phyloP scores from a whole-genome alignment of 2,329 filamentous ascomycete species.

The Pseudocercospora vitis region DNA sequence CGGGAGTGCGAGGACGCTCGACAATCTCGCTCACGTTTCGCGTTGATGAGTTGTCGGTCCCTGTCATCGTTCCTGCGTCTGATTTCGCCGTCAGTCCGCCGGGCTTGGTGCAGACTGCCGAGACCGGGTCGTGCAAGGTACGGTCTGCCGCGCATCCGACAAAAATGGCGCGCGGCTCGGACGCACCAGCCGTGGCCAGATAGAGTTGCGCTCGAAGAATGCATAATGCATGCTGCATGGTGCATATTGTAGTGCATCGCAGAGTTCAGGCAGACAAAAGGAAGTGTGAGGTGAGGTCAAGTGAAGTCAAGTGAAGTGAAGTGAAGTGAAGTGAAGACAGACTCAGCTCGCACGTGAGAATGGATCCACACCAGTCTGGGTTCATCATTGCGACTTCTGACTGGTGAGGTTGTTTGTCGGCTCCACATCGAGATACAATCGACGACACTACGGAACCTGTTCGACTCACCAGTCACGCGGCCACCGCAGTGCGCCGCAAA shows the following conservation, averaged over 20 bases:
- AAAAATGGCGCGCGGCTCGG: too few species aligned
- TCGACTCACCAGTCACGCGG: neutral
- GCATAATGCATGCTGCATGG: too few species aligned
- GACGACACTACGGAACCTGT: neutral
- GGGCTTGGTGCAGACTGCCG: neutral
- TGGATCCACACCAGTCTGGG: too few species aligned
- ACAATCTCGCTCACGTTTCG: too few species aligned
- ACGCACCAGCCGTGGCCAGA: too few species aligned
- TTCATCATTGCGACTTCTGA: neutral
- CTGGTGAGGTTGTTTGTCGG: neutral
- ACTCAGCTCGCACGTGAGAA: too few species aligned
- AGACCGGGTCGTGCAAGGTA: neutral
- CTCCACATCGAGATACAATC: neutral
- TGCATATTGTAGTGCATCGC: too few species aligned
- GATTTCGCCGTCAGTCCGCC: neutral
- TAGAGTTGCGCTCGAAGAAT: too few species aligned
- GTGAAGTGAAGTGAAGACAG: neutral
- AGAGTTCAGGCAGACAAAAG: too few species aligned
- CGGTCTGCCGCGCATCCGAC: slow-evolving; percentile 1
- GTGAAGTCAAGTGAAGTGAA: neutral
- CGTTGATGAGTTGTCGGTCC: too few species aligned
- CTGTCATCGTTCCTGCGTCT: neutral
- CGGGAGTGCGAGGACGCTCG: neutral
- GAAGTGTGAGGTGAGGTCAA: neutral
- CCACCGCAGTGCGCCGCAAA: neutral